Base-by-base conservation (phyloP, 805 yeast species). In the Millerago galiae region DNA sequence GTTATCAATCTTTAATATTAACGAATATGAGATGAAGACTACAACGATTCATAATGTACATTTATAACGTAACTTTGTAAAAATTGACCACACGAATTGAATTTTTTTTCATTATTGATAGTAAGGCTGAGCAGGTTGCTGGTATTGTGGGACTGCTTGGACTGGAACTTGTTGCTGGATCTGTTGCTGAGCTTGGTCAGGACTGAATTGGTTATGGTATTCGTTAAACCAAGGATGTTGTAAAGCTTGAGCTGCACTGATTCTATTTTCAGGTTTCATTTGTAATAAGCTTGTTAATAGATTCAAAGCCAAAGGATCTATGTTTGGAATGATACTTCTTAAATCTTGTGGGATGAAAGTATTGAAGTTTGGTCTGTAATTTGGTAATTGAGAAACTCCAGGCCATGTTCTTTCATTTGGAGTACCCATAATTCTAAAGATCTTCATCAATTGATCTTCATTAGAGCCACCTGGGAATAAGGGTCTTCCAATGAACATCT, bases 371-470 rank as follows among this genome's bases (percentile, higher is more conserved):
- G 79, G 72, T 63, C 85, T 79, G 65, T 82, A 93, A 62, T 93
- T 91, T 31, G 98, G 95, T 54, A 85, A 75, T 45, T 79, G 81
- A 12, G 95, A 81, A 34, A 93, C 83, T n/a, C 95, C 96, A 1
- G 99, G 97, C 99, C 99, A 93, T 24, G 95, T 82, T 47, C 83
- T 71, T 63, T 93, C 99, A 57, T 83, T 87, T 33, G 99, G 99
- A 2, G 99, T 93, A 17, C 99, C 99, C 84, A 93, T 80, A 21
- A 90, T 71, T 60, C 95, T 79, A 69, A 93, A 93, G 40, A 93
- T 93, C 60, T 87, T 86, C 63, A 83, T 76, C 54, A 93, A 73
- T 64, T 93, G 98, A 65, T 93, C 99, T 43, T 93, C 97, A 63
- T 91, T 95, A 33, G 95, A 87, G 11, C 91, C 81, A 27, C 99